Conservation (phyloP, 1,139 yeast genomes). For the Sugiyamaella pinicola region DNA sequence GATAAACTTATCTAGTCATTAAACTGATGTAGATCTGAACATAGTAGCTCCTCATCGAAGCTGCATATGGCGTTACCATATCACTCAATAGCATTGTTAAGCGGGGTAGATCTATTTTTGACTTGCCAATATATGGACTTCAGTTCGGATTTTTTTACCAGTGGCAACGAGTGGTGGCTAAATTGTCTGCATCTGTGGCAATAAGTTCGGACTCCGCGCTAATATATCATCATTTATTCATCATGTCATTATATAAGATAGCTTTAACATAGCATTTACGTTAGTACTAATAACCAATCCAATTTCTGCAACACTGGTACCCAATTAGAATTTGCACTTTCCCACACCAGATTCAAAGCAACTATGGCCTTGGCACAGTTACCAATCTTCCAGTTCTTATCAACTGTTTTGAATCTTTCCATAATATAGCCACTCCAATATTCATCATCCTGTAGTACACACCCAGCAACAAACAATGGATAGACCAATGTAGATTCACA, state of each 20-base stretch:
- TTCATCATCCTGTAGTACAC: slow-evolving; percentile 10
- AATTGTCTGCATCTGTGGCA: too few species aligned
- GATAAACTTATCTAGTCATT: too few species aligned
- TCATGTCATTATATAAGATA: background rate
- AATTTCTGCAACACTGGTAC: slow-evolving; percentile 10
- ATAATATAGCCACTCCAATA: slow-evolving; percentile 9
- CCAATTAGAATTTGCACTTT: slow-evolving; percentile 14
- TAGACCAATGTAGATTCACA: slow-evolving; percentile 21
- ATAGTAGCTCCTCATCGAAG: too few species aligned
- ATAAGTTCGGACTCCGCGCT: too few species aligned
- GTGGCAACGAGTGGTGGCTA: too few species aligned
- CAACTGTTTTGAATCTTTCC: slow-evolving; percentile 17
- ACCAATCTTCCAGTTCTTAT: slow-evolving; percentile 20
- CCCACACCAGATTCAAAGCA: slow-evolving; percentile 18
- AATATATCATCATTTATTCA: slow-evolving; percentile 3
- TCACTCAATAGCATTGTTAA: too few species aligned
- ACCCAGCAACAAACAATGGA: slow-evolving; percentile 21
- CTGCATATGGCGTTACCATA: too few species aligned
- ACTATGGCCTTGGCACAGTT: slow-evolving; percentile 18
- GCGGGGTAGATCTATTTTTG: too few species aligned
- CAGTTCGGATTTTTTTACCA: too few species aligned
- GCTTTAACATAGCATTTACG: background rate
- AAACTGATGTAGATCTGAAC: too few species aligned
- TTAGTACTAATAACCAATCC: slow-evolving; percentile 18
- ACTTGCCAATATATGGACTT: too few species aligned